Evolutionary conservation across 2,329 filamentous ascomycete species (phyloP).

Genomic region (Pezicula rhizophila): DNA sequence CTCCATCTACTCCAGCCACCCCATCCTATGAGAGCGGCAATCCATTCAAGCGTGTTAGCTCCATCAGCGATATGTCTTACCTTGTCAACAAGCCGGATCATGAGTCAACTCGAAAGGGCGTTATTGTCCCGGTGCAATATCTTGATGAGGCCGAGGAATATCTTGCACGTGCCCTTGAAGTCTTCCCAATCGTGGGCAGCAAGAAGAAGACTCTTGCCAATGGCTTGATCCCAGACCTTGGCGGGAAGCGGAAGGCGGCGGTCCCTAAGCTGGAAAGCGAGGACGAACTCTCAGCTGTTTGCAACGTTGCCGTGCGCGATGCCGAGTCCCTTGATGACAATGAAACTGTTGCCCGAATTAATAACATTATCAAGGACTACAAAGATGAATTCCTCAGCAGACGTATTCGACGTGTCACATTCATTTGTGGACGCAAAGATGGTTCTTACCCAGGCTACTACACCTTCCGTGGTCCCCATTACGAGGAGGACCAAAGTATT

Average conservation of each 20-base stretch:
- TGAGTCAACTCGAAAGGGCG: conserved; percentile 83
- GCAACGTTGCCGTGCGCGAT: conserved; percentile 88
- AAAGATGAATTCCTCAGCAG: conserved; percentile 78
- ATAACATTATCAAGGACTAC: conserved; percentile 69
- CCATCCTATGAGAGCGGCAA: conserved; percentile 54
- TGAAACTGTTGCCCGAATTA: conserved; percentile 72
- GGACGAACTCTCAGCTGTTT: conserved; percentile 83
- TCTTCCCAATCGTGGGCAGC: conserved; percentile 56
- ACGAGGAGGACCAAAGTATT: conserved; percentile 88
- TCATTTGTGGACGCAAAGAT: conserved; percentile 92
- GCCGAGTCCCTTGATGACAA: conserved; percentile 77
- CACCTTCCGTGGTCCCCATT: conserved; percentile 91
- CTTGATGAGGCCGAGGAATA: conserved; percentile 90
- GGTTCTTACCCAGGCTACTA: conserved; percentile 95
- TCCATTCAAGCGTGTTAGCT: conserved; percentile 77
- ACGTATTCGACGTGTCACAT: conserved; percentile 83
- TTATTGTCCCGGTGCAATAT: conserved; percentile 89
- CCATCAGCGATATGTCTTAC: conserved; percentile 95
- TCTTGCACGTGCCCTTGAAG: conserved; percentile 76
- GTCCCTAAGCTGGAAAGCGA: conserved; percentile 48
- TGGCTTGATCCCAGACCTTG: conserved; percentile 66
- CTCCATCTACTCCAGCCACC: conserved; percentile 78
- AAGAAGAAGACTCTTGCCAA: conserved; percentile 49
- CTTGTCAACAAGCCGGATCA: conserved; percentile 64
- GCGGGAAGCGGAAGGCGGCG: conserved; percentile 61